Evolutionary conservation across 2,329 filamentous ascomycete genomes (phyloP), one percentile per base, ranked within the genome.

Genomic region (Penicillium olsonii): DNA sequence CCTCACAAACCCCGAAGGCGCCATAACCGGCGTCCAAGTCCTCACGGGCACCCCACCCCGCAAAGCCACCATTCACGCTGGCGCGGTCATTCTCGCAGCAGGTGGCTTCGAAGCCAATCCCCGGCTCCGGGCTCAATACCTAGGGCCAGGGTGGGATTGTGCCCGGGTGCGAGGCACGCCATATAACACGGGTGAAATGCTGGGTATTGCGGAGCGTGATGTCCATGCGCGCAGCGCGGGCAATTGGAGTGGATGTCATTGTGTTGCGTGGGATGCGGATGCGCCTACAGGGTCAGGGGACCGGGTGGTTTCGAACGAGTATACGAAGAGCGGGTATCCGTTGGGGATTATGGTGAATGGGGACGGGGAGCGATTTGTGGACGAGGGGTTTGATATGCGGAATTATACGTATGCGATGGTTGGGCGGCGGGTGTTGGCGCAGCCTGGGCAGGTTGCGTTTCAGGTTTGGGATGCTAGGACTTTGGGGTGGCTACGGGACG

Each of bases 381-480:
- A 87, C 56, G 85, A 88, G 60, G 85, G 84, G 0, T 58, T 81
- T 8, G 84, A 87, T 56, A 64, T 87, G 55, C 73, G 84, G 2
- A 87, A 87, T 61, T 87, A 82, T 60, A 87, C 84, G 0, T 87
- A 87, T 57, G 85, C 84, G 20, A 80, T 80, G 56, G 85, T 87
- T 57, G 84, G 85, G 29, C 2, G 20, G 40, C 26, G 4, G 22
- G 8, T 24, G 8, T 24, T 24, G 22, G 22, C 70, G 12, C 84
- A 87, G 56, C 81, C 83, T 0, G 75, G 75, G 0, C 75, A 80
- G 5, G 64, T 79, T 8, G 84, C 82, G 0, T 88, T 24, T 8
- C 84, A 88, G 62, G 64, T 87, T 0, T 88, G 83, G 81, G 85
- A 87, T 57, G 68, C 75, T 0, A 66, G 76, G 12, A 75, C 71